These are phyloP conservation scores for Conringia planisiliqua DNA, from an alignment of 345 rosid species.

Conservation along the genomic window DNA sequence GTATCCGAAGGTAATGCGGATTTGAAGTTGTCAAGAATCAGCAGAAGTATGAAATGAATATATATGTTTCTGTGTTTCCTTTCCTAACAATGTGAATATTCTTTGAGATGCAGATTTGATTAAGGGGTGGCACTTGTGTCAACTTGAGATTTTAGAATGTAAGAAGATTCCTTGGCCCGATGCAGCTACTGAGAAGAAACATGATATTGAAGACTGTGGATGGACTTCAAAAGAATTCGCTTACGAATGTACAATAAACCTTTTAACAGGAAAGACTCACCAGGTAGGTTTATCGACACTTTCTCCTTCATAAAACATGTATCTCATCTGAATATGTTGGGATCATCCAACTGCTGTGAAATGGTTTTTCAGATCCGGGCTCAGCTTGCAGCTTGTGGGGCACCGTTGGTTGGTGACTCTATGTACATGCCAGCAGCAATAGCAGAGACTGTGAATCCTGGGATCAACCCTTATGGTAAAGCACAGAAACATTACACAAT, in stretches of 20 bases:
- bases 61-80: not conserved
- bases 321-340: not conserved
- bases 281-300: slow-evolving; percentile 47
- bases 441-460: slow-evolving; percentile 61
- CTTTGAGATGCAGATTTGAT: slow-evolving; percentile 48
- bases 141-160: slow-evolving; percentile 85
- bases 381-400: slow-evolving; percentile 85
- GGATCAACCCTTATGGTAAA: slow-evolving; percentile 68
- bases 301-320: not conserved
- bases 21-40: not conserved
- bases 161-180: slow-evolving; percentile 77
- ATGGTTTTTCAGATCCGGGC: slow-evolving; percentile 59
- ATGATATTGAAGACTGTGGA: slow-evolving; percentile 56
- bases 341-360: not conserved
- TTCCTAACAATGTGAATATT: not conserved
- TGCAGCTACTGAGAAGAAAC: slow-evolving; percentile 44
- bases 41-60: not conserved
- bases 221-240: slow-evolving; percentile 66
- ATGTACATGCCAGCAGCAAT: slow-evolving; percentile 87
- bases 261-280: slow-evolving; percentile 91
- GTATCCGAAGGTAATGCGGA: slow-evolving; percentile 61
- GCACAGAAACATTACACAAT: slow-evolving; percentile 25
- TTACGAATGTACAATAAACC: slow-evolving; percentile 84
- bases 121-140: slow-evolving; percentile 80
- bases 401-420: slow-evolving; percentile 88